Conservation (phyloP, 306 rosid genomes). For the Castanopsis chinensis region DNA sequence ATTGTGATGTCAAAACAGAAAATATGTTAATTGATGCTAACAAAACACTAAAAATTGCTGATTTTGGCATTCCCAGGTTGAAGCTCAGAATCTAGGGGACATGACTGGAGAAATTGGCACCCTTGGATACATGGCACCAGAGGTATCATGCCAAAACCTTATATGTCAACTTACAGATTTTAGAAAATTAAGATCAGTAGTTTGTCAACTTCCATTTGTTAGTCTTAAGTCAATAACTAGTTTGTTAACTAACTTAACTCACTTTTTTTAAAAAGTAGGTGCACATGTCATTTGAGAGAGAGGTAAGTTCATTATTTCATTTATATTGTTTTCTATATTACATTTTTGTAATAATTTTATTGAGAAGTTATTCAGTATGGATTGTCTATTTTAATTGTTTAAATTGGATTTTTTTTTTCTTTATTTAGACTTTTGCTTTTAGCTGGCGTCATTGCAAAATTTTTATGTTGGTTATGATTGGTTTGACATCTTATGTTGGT, state of each 20-base stretch:
- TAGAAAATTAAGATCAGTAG: too few species aligned
- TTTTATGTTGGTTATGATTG: background rate
- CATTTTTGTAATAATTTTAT: background rate
- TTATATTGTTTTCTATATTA: conserved; percentile 2
- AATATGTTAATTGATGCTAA: conserved; percentile 51
- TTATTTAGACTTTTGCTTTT: background rate
- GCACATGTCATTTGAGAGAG: conserved; percentile 67
- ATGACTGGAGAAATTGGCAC: conserved; percentile 90
- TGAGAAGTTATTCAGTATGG: background rate
- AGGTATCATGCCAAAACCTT: conserved; percentile 34
- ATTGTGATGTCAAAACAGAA: conserved; percentile 72
- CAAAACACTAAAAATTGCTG: conserved; percentile 55
- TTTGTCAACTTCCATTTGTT: too few species aligned
- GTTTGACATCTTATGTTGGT: background rate
- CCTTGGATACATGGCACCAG: conserved; percentile 84
- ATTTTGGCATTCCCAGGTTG: conserved; percentile 77
- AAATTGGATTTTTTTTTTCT: background rate
- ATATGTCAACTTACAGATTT: too few species aligned
- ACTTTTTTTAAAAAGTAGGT: too few species aligned
- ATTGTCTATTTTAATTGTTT: background rate
- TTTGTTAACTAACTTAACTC: too few species aligned
- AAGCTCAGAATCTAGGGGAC: conserved; percentile 72
- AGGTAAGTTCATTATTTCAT: conserved; percentile 50
- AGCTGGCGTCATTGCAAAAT: background rate
- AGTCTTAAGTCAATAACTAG: too few species aligned